These are phyloP conservation scores for Bipolaris zeicola DNA, from an alignment of 2,329 filamentous ascomycete species.

Conservation along the genomic window DNA sequence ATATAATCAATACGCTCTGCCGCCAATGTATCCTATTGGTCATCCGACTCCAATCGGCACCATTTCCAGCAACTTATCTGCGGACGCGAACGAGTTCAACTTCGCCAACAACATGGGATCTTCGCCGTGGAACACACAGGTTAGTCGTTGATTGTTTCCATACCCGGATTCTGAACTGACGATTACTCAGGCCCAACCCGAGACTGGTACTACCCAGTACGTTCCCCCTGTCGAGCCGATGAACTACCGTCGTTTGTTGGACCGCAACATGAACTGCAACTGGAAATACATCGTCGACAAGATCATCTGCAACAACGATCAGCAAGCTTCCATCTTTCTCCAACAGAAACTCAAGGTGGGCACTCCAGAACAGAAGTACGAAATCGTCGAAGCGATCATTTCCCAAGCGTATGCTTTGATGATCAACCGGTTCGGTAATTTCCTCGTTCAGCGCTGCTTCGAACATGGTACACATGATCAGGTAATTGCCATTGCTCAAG, in stretches of 20 bases:
- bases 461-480: constrained; percentile 96
- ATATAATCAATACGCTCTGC: constrained; percentile 42
- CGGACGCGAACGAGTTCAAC: constrained; percentile 55
- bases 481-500: constrained; percentile 88
- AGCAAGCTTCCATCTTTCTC: constrained; percentile 97
- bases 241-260: constrained; percentile 93
- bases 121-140: constrained; percentile 50
- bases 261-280: constrained; percentile 95
- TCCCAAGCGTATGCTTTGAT: constrained; percentile 93
- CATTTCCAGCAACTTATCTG: constrained; percentile 50
- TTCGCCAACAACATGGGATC: constrained; percentile 36
- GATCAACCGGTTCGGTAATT: constrained; percentile 99
- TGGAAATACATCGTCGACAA: constrained; percentile 99
- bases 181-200: constrained; percentile 29
- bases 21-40: constrained; percentile 35
- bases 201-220: constrained; percentile 63
- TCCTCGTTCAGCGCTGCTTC: constrained; percentile 97
- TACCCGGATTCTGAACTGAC: constrained; percentile 5
- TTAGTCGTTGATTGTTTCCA: constrained; percentile 11
- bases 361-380: constrained; percentile 92
- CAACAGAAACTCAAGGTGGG: constrained; percentile 99
- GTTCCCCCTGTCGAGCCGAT: constrained; percentile 86
- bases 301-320: constrained; percentile 98
- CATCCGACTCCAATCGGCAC: constrained; percentile 47
- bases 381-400: constrained; percentile 96